A percentile compares a stretch with the other conserved stretches of the same genome.
Evolutionary conservation across 768 basidiomycete genomes (phyloP).

Genomic region (Pisolithus orientalis): DNA sequence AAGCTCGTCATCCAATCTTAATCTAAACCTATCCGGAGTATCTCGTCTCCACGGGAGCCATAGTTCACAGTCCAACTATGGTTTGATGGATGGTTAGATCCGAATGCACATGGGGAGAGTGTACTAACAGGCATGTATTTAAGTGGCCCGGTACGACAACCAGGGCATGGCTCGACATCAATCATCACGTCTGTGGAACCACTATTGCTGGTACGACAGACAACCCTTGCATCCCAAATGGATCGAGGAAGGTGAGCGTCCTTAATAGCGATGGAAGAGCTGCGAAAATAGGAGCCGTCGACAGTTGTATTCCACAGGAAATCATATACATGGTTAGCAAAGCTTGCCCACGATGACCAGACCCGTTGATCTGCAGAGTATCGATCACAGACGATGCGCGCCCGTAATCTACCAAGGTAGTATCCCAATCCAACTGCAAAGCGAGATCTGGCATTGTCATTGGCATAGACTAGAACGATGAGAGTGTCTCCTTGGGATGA

Average conservation of each 20-base stretch:
- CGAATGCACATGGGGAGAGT: no score
- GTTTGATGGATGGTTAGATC: no score
- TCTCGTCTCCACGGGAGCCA: no score
- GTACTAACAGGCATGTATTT: no score
- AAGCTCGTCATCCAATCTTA: no score
- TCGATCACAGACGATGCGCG: not conserved
- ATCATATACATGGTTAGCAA: not conserved
- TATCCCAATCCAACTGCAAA: not conserved
- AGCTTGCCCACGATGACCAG: no score
- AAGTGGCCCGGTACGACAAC: no score
- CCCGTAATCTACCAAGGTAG: not conserved
- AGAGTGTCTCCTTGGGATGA: not conserved
- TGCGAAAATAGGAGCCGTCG: no score
- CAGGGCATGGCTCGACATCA: no score
- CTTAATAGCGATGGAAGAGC: not conserved
- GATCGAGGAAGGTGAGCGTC: not conserved
- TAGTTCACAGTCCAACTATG: no score
- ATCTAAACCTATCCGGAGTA: no score
- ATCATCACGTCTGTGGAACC: no score
- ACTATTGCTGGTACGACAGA: not conserved
- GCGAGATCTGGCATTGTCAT: not conserved
- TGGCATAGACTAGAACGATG: not conserved
- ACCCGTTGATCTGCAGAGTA: not conserved
- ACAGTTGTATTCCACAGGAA: not conserved
- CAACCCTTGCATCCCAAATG: not conserved